These are phyloP conservation scores for Aegle marmelos DNA, from an alignment of 345 rosid species.

Conservation along the genomic window DNA sequence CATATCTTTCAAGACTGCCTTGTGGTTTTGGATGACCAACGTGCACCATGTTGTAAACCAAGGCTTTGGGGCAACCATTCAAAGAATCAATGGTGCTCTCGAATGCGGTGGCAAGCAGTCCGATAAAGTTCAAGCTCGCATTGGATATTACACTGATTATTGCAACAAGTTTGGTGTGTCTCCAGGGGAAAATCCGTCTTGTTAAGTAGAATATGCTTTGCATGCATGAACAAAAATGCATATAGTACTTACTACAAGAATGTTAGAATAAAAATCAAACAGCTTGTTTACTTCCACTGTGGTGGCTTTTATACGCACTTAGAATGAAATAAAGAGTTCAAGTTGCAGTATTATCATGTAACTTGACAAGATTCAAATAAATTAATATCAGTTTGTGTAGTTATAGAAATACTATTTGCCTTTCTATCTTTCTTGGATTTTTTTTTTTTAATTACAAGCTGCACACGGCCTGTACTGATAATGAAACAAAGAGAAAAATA, in stretches of 20 bases:
- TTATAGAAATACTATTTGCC: too few species aligned
- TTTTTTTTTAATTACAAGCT: too few species aligned
- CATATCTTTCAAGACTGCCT: constrained; percentile 56
- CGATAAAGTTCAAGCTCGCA: background rate
- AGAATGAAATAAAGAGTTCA: too few species aligned
- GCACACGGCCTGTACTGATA: too few species aligned
- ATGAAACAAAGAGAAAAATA: too few species aligned
- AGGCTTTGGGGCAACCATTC: constrained; percentile 29
- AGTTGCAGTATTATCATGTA: too few species aligned
- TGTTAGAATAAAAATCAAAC: background rate
- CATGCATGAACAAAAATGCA: background rate
- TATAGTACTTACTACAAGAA: too few species aligned
- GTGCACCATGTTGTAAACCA: constrained; percentile 48
- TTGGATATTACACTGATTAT: background rate
- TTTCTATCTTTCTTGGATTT: too few species aligned
- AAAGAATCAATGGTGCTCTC: background rate
- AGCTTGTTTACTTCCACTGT: background rate
- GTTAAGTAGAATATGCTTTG: background rate
- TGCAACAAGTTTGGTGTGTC: background rate
- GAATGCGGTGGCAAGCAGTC: background rate
- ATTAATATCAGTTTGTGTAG: too few species aligned
- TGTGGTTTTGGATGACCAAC: constrained; percentile 67
- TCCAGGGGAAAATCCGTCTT: background rate
- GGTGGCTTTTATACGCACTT: too few species aligned
- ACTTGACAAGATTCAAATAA: too few species aligned